Conservation (phyloP, 2,329 filamentous ascomycete genomes). For the Pseudocercospora cruenta region DNA sequence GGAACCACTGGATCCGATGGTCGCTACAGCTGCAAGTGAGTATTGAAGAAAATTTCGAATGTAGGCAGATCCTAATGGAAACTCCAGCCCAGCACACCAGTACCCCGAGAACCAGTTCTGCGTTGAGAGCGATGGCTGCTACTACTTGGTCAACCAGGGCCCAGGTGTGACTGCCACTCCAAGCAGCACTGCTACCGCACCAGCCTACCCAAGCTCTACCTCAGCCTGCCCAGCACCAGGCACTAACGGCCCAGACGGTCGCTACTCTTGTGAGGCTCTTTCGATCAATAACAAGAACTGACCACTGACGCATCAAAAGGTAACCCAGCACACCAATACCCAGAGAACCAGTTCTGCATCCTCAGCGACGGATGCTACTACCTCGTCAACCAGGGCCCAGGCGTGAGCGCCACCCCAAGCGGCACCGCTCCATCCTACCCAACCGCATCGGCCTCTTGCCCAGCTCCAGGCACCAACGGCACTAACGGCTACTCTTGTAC, state of each 20-base stretch:
- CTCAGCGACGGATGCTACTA: slow-evolving; percentile 11
- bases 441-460: slow-evolving; percentile 1
- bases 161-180: slow-evolving; percentile 10
- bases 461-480: slow-evolving; percentile 4
- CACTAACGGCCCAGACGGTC: slow-evolving; percentile 1
- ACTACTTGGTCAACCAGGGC: slow-evolving; percentile 8
- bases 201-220: background rate
- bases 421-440: background rate
- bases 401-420: slow-evolving; percentile 7
- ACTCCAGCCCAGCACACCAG: background rate
- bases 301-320: background rate
- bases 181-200: background rate
- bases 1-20: background rate
- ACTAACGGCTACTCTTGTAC: slow-evolving; percentile 8
- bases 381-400: slow-evolving; percentile 8
- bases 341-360: slow-evolving; percentile 7
- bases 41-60: background rate
- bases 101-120: slow-evolving; percentile 2
- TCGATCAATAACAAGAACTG: background rate
- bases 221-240: slow-evolving; percentile 5
- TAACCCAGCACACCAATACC: slow-evolving; percentile 14
- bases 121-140: background rate
- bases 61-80: background rate
- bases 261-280: background rate
- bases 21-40: slow-evolving; percentile 18